phyloP scores from a whole-genome alignment of 2,329 filamentous ascomycete species.

The Ophiocordyceps robertsii region DNA sequence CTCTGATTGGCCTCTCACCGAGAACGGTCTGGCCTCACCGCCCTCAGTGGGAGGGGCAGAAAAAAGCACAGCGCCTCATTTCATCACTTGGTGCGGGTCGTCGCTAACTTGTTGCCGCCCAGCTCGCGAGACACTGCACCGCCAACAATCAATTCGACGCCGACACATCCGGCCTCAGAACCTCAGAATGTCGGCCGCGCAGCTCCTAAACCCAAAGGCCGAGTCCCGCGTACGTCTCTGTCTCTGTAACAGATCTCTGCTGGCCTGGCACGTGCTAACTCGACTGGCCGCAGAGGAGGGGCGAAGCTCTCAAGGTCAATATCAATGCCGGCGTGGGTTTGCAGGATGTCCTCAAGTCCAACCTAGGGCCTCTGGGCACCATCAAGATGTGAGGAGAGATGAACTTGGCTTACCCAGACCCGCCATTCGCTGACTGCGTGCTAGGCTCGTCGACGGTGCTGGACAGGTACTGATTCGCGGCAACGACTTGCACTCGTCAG shows the following conservation, averaged over 20 bases:
- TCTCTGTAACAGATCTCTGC: slow-evolving; percentile 11
- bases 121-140: slow-evolving; percentile 9
- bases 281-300: slow-evolving; percentile 55
- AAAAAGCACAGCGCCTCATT: slow-evolving; percentile 14
- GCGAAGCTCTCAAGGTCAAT: slow-evolving; percentile 93
- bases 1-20: no score
- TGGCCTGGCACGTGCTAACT: slow-evolving; percentile 10
- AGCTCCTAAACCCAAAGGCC: slow-evolving; percentile 97
- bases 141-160: slow-evolving; percentile 2
- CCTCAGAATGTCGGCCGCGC: slow-evolving; percentile 76
- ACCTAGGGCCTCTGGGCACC: slow-evolving; percentile 83
- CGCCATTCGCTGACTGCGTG: slow-evolving; percentile 11
- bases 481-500: slow-evolving; percentile 10
- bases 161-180: slow-evolving; percentile 3
- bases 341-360: slow-evolving; percentile 90
- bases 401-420: neutral
- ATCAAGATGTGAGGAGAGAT: slow-evolving; percentile 69
- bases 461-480: slow-evolving; percentile 39
- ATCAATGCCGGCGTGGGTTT: slow-evolving; percentile 91
- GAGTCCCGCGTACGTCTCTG: slow-evolving; percentile 74
- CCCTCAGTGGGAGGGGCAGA: slow-evolving; percentile 16
- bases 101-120: slow-evolving; percentile 13
- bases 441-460: slow-evolving; percentile 54
- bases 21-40: slow-evolving; percentile 13
- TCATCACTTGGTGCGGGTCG: slow-evolving; percentile 12